Base-by-base conservation (phyloP, 2,329 filamentous ascomycete genomes). In the Epichloe uncinata region DNA sequence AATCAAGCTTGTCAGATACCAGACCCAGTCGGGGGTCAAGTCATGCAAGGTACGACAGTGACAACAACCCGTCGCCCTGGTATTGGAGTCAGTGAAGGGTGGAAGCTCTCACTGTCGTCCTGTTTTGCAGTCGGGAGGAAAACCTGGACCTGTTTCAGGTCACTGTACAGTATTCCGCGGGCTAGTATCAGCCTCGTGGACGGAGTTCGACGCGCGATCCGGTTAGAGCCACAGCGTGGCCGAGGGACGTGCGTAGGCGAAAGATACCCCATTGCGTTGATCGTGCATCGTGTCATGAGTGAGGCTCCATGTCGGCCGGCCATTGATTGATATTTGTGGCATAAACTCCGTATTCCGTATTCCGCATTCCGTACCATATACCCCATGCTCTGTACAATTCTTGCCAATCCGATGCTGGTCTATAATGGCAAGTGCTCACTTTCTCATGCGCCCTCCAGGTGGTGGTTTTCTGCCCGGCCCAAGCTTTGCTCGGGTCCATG, bases 11-110 rank as follows among this genome's bases (percentile, higher is more conserved):
- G 36, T 47, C 45, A 20, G 35, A n/a, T 47, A 8, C 35, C 8
- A 26, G 45, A 18, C 30, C 20, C 9, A 15, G 20, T n/a, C n/a
- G 38, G 16, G 52, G 40, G 35, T 22, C 22, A 22, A n/a, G 20
- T 20, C 20, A 55, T 55, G 57, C 56, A 55, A 58, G 54, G 58
- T 49, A 57, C 55, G 53, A 57, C 55, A 58, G 57, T 58, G 42
- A 50, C 18, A 4, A 20, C 18, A 22, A 43, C 16, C 22, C 26
- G 20, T 33, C 15, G 13, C 7, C 33, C 13, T 16, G n/a, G 38
- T 8, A 7, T 30, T 30, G 37, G 15, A 45, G n/a, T 34, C 40
- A 40, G 42, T 12, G 35, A 30, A 30, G 2, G 26, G 26, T 4
- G 26, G 26, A 30, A 30, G 26, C 26, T 9, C 40, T 42, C 16